Evolutionary conservation across 1,284 basidiomycete genomes (phyloP).

Genomic region (Naganishia cerealis): DNA sequence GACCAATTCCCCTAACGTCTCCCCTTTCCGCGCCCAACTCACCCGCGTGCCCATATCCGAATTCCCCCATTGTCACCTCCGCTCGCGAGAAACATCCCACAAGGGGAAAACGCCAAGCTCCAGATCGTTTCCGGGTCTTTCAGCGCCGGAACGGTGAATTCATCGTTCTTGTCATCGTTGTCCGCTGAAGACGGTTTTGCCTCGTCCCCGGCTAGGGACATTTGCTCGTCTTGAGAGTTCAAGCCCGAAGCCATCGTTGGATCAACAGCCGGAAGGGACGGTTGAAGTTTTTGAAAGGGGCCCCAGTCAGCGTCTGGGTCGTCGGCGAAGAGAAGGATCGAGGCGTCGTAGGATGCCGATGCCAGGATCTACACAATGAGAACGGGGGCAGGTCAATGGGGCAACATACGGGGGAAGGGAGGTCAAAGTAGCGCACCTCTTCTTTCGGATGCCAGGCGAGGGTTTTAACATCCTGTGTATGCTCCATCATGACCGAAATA

Average conservation of each 20-base stretch:
- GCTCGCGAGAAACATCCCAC: conserved; percentile 74
- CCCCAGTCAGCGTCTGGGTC: conserved; percentile 96
- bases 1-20: conserved; percentile 37
- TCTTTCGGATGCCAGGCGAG: conserved; percentile 93
- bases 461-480: conserved; percentile 92
- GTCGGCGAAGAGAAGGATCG: conserved; percentile 89
- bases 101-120: conserved; percentile 75
- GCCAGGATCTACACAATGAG: conserved; percentile 73
- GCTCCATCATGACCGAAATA: conserved; percentile 93
- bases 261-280: conserved; percentile 62
- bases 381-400: not conserved
- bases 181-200: not conserved
- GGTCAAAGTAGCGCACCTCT: conserved; percentile 63
- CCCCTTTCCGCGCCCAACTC: conserved; percentile 54
- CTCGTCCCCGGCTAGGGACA: not conserved
- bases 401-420: not conserved
- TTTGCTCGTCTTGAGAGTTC: conserved; percentile 31
- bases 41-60: conserved; percentile 57
- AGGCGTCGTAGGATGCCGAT: conserved; percentile 95
- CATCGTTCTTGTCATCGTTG: conserved; percentile 27
- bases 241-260: conserved; percentile 38
- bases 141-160: conserved; percentile 47
- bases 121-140: conserved; percentile 72
- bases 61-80: conserved; percentile 55
- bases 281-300: conserved; percentile 75